phyloP scores from a whole-genome alignment of 768 basidiomycete species.

The Cystoderma amianthinum region DNA sequence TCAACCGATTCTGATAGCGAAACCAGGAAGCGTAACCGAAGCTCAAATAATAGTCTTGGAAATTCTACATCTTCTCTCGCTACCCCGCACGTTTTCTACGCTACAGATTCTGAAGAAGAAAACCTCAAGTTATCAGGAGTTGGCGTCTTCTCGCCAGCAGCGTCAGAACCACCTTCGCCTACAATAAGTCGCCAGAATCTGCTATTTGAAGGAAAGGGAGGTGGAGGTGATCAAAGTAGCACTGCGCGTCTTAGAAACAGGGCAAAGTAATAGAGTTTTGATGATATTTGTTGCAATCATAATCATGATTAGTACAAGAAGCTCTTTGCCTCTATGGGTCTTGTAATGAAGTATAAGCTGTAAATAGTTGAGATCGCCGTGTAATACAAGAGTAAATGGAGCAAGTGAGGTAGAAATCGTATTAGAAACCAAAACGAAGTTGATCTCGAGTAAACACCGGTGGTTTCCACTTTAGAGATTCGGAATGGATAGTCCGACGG shows the following conservation, averaged over 20 bases:
- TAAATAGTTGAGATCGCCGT: slow-evolving; percentile 10
- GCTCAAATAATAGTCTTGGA: slow-evolving; percentile 3
- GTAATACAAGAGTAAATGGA: slow-evolving; percentile 9
- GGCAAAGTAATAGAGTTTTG: slow-evolving; percentile 5
- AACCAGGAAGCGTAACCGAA: slow-evolving; percentile 4
- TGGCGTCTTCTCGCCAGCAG: slow-evolving; percentile 67
- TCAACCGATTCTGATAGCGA: slow-evolving; percentile 21
- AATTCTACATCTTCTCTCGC: slow-evolving; percentile 8
- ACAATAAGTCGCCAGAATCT: slow-evolving; percentile 33
- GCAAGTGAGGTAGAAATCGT: neutral
- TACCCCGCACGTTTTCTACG: slow-evolving; percentile 41
- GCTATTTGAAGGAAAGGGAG: slow-evolving; percentile 11
- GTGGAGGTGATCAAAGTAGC: slow-evolving; percentile 11
- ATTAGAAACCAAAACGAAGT: slow-evolving; percentile 66
- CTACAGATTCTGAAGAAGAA: slow-evolving; percentile 33
- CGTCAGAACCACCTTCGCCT: slow-evolving; percentile 62
- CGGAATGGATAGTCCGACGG: slow-evolving; percentile 71
- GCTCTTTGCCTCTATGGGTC: neutral
- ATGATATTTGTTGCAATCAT: neutral
- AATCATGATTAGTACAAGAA: neutral
- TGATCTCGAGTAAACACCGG: slow-evolving; percentile 89
- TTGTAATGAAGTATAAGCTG: slow-evolving; percentile 7
- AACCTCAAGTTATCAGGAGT: slow-evolving; percentile 60
- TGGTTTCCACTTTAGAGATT: slow-evolving; percentile 88
- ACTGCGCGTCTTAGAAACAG: slow-evolving; percentile 15